Percentiles rank a stretch among this genome's conserved stretches.
phyloP scores from a whole-genome alignment of 2,329 filamentous ascomycete species.

The Hymenoscyphus repandus region DNA sequence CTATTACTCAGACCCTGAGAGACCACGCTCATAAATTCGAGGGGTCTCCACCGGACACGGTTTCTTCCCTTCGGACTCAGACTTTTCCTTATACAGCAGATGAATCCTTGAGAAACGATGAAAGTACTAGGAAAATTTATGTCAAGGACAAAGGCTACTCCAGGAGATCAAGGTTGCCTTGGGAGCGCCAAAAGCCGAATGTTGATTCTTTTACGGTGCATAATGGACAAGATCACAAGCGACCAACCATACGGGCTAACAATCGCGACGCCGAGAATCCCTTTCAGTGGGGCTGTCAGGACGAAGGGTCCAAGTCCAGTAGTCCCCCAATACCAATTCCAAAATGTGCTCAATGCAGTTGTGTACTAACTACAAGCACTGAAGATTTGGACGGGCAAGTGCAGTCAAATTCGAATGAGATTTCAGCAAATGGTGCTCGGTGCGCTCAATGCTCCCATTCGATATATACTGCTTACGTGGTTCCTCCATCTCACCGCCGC shows the following conservation, averaged over 20 bases:
- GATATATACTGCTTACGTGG: conserved; percentile 1
- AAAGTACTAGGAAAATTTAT: not conserved
- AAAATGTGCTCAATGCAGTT: no score
- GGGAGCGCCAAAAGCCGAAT: not conserved
- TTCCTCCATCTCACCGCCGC: conserved; percentile 1
- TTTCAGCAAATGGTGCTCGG: not conserved
- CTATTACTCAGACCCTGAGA: no score
- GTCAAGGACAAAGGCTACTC: not conserved
- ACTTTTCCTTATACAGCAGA: not conserved
- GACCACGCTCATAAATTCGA: no score
- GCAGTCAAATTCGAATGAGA: not conserved
- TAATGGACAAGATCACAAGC: no score
- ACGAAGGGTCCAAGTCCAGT: no score
- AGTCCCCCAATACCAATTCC: no score
- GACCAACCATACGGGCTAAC: no score
- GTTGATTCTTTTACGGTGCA: not conserved
- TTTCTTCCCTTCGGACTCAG: not conserved
- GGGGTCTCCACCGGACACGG: no score
- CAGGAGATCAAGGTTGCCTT: conserved; percentile 3
- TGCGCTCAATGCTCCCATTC: not conserved
- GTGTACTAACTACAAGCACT: no score
- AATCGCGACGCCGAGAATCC: no score
- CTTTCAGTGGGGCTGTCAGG: no score
- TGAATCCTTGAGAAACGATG: not conserved
- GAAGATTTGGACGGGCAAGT: no score